Conservation (phyloP, 345 rosid species). For the Camelina neglecta region DNA sequence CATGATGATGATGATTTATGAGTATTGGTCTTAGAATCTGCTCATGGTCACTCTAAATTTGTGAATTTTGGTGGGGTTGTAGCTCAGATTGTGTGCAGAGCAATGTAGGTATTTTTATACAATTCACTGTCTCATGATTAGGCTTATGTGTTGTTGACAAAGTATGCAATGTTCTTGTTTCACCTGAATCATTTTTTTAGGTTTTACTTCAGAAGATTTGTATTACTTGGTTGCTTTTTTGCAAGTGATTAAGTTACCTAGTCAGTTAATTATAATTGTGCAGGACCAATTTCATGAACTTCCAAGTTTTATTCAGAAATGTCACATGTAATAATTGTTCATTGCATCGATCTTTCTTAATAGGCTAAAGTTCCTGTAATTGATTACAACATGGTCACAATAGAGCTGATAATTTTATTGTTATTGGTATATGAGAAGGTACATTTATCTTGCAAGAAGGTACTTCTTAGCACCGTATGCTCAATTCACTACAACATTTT, state of each 20-base stretch:
- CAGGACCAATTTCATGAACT: not conserved
- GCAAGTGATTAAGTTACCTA: not conserved
- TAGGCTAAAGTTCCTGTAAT: conserved; percentile 5
- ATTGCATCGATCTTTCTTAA: conserved; percentile 3
- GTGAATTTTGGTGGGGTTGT: no score
- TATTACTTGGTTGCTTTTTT: not conserved
- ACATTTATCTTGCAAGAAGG: conserved; percentile 12
- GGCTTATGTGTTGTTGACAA: not conserved
- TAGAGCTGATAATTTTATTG: not conserved
- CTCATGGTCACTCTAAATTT: not conserved
- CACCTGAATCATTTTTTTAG: not conserved
- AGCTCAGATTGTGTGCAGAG: no score
- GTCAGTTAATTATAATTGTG: not conserved
- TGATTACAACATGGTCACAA: not conserved
- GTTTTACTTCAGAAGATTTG: not conserved
- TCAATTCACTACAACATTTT: conserved; percentile 19
- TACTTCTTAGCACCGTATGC: conserved; percentile 9
- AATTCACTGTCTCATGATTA: not conserved
- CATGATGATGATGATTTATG: not conserved
- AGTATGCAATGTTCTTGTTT: not conserved
- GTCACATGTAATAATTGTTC: not conserved
- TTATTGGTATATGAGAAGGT: conserved; percentile 11
- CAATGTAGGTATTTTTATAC: not conserved
- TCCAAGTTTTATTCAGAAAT: not conserved
- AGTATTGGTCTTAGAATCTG: not conserved